These are phyloP conservation scores for Psidium friedrichsthalianum DNA, from an alignment of 345 rosid species.

Conservation along the genomic window DNA sequence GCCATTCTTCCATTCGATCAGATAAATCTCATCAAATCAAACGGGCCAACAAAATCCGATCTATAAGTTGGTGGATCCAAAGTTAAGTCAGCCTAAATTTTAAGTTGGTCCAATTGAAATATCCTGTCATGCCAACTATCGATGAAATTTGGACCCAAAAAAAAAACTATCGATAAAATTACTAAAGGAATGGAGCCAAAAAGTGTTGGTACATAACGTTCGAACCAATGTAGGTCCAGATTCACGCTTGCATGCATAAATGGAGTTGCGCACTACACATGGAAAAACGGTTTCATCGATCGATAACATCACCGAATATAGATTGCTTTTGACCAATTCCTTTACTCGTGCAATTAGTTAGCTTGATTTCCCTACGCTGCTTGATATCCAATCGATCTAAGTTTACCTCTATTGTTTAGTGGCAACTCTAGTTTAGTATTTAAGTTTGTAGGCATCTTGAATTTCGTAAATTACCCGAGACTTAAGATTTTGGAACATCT, in stretches of 20 bases:
- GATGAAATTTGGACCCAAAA: too few relatives aligned
- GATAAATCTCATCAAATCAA: too few relatives aligned
- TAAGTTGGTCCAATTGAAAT: background rate
- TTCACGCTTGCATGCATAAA: too few relatives aligned
- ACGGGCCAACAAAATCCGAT: background rate
- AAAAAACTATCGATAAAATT: background rate
- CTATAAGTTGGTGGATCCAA: background rate
- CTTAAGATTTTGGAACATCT: background rate
- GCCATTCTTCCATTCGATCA: too few relatives aligned
- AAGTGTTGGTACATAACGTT: too few relatives aligned
- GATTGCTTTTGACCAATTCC: background rate
- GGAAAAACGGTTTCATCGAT: background rate
- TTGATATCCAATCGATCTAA: background rate
- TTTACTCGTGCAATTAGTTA: background rate
- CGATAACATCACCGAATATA: background rate
- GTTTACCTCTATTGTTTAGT: background rate
- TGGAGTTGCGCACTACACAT: background rate
- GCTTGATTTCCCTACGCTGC: background rate
- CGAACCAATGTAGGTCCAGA: background rate
- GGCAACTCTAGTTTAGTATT: background rate
- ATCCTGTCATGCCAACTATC: background rate
- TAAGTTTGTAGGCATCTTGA: background rate
- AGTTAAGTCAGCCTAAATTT: background rate
- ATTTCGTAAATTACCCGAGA: background rate
- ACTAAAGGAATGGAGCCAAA: too few relatives aligned